Base-by-base conservation (phyloP, 148 eudicot species). In the Rhododendron molle region DNA sequence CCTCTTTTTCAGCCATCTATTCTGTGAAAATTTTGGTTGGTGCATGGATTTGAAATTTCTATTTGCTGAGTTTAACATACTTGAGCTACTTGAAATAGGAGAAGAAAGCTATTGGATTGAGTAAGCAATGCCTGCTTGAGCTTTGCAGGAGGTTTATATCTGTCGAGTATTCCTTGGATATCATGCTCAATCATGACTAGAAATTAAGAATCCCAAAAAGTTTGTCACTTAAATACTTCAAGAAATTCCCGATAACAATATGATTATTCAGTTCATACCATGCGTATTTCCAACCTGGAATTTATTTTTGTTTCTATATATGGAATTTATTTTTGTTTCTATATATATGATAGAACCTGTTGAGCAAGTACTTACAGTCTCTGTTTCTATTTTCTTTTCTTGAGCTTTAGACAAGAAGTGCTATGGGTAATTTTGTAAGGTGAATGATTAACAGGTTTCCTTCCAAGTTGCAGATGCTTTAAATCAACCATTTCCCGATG, bases 401-500 rank as follows among this genome's bases (percentile, higher is more conserved):
- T 76, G 44, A 80, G 32, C 10, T 62, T 36, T 77, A 58, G 18
- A 82, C 34, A 14, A 34, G 12, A 81, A 81, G 34, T 50, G 84
- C 50, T 44, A 5, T 73, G 30, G 58, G 56, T 77, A 28, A 83
- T 83, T n/a, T 47, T 60, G 65, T 76, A 26, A 44, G 76, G 78
- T 81, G 87, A 81, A 83, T 20, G 43, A 85, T 71, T 82, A 34
- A 38, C 93, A 97, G 99, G 98, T 91, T 58, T 92, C 92, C 43
- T 97, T 94, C 88, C 98, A 93, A 93, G 98, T 97, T 47, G 99
- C 98, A 43, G 98, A 97, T 89, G 99, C 98, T 82, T 85, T 95
- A 60, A 93, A 93, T 67, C 99, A 95, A 87, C 99, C 99, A 40
- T 97, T 97, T 91, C 87, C 94, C 38, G 98, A 95, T 88, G 96